Evolutionary conservation across 2,329 filamentous ascomycete species (phyloP), one percentile per base, ranked within the genome.

Genomic region (Cladophialophora exuberans): DNA sequence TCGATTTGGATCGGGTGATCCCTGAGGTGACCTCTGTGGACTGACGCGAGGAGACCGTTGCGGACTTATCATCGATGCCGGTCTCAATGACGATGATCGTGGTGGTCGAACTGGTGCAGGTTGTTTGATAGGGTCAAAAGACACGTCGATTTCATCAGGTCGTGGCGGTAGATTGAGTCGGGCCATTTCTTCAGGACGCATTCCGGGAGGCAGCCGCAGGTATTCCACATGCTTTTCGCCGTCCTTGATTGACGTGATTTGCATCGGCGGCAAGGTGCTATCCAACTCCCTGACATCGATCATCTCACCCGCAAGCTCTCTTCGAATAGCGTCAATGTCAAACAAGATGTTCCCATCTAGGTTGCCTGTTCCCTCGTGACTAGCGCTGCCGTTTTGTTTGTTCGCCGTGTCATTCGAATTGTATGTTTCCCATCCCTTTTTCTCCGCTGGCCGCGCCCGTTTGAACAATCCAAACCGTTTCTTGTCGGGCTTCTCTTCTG

Each of bases 401-500:
- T 62, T 42, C 11, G 18, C 20, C 17, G 7, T 44, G 15, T 50
- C 41, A 15, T 54, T 60, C 4, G 95, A 89, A 68, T 97, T 88
- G 69, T 97, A 97, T 6, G 90, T 90, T 71, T 97, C 93, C 93
- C 93, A 97, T 51, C 89, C 88, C 67, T 91, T 67, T 73, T 91
- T 92, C 67, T 91, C 82, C 0, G 80, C 79, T 36, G 81, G 73
- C 57, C 76, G 96, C 66, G 89, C 91, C 44, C 88, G 84, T 36
- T 87, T 86, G 73, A 97, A 97, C 64, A 95, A 83, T 30, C 85
- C 83, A 65, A 93, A 91, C 36, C 82, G 74, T 70, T 83, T 80
- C 67, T 86, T 85, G 66, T 88, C 85, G 15, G 85, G 86, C 65
- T 94, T 88, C 68, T 84, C 86, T 66, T 96, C 91, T n/a, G n/a